phyloP scores from a whole-genome alignment of 73 alveolate genomes.

The Paramecium primaurelia region DNA sequence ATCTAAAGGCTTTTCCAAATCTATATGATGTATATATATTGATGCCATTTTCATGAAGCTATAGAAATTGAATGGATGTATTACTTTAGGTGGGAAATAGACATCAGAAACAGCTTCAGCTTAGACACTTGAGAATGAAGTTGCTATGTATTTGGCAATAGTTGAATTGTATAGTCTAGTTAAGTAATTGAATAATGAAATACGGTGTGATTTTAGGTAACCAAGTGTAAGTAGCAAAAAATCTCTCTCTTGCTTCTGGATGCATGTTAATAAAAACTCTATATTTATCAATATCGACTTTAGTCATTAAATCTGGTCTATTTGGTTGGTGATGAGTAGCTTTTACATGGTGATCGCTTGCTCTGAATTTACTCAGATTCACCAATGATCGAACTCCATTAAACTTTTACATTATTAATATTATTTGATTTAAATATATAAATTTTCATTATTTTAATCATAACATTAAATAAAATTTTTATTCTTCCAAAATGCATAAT shows the following conservation, averaged over 20 bases:
- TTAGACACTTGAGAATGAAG: neutral
- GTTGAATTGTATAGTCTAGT: neutral
- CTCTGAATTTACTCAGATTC: conserved; percentile 12
- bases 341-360: neutral
- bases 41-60: conserved; percentile 34
- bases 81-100: conserved; percentile 42
- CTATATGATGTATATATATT: neutral
- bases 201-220: conserved; percentile 7
- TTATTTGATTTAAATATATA: neutral
- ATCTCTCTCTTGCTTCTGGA: conserved; percentile 8
- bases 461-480: neutral
- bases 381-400: neutral
- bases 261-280: neutral
- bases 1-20: conserved; percentile 33
- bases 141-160: neutral
- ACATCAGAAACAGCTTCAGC: conserved; percentile 40
- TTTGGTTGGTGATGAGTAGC: neutral
- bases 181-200: neutral
- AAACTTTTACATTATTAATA: conserved; percentile 1
- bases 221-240: neutral
- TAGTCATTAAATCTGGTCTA: conserved; percentile 14
- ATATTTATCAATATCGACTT: neutral
- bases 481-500: neutral
- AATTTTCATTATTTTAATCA: neutral
- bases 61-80: neutral